phyloP scores from a whole-genome alignment of 768 basidiomycete species.

The Suillus weaverae region DNA sequence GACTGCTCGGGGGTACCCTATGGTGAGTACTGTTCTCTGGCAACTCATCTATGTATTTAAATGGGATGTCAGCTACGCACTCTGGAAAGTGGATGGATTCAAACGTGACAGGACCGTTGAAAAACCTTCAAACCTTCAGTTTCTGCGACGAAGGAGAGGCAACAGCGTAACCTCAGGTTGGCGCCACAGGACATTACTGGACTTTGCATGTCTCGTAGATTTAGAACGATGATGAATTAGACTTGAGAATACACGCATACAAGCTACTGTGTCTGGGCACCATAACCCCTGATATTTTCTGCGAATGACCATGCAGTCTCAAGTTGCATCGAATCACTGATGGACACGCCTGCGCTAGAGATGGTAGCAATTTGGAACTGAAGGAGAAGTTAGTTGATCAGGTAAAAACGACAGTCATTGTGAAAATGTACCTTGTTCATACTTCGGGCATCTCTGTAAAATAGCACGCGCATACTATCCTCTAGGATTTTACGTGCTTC shows the following conservation, averaged over 20 bases:
- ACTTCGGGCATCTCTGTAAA: constrained; percentile 94
- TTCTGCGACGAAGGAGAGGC: neutral
- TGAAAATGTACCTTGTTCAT: constrained; percentile 77
- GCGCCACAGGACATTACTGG: neutral
- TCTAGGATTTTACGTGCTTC: constrained; percentile 79
- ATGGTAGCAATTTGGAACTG: constrained; percentile 96
- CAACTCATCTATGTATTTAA: neutral
- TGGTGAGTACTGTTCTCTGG: neutral
- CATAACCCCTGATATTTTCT: constrained; percentile 89
- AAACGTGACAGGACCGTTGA: neutral
- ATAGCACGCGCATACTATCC: constrained; percentile 89
- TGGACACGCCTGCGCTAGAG: constrained; percentile 69
- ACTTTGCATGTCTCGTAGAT: neutral
- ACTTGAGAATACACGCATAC: constrained; percentile 6
- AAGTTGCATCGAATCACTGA: constrained; percentile 75
- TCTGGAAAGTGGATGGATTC: neutral
- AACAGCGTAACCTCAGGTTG: neutral
- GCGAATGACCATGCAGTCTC: constrained; percentile 91
- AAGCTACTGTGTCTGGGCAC: constrained; percentile 79
- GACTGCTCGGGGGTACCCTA: neutral
- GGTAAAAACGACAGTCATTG: neutral
- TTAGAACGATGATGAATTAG: neutral
- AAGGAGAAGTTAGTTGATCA: neutral
- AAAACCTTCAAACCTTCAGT: neutral
- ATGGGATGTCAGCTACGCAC: neutral